A percentile compares a stretch with the other conserved stretches of the same genome.
These are phyloP conservation scores for Ceratocystis huliohia DNA, from an alignment of 2,329 filamentous ascomycete genomes.

Conservation along the genomic window DNA sequence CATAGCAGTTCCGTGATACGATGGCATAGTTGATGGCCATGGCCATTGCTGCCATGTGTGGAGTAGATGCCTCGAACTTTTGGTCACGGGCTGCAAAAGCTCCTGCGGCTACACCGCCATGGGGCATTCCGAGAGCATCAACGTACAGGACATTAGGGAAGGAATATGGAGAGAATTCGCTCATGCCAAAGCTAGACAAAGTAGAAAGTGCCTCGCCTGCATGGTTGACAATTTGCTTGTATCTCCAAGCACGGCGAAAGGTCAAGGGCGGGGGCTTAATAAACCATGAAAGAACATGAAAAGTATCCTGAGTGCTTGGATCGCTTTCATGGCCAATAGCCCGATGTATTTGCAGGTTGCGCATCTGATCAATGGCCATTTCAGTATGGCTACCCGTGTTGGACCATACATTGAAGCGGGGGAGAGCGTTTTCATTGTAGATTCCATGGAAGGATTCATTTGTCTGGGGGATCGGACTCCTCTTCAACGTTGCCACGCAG, in stretches of 20 bases:
- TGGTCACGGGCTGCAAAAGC: conserved; percentile 10
- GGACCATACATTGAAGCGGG: conserved; percentile 10
- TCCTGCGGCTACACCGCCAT: conserved; percentile 9
- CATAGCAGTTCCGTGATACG: conserved; percentile 19
- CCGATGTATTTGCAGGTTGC: conserved; percentile 14
- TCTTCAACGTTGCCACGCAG: conserved; percentile 23
- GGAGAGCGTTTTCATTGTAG: conserved; percentile 6
- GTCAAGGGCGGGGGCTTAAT: conserved; percentile 11
- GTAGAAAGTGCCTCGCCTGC: conserved; percentile 13
- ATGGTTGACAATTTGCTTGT: conserved; percentile 10
- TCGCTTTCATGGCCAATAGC: conserved; percentile 10
- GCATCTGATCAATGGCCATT: conserved; percentile 15
- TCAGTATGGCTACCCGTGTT: conserved; percentile 11
- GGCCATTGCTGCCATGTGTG: conserved; percentile 18
- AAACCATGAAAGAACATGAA: conserved; percentile 15
- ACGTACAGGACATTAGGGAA: conserved; percentile 20
- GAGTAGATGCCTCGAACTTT: conserved; percentile 14
- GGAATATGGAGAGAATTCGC: conserved; percentile 20
- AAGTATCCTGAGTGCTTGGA: conserved; percentile 11
- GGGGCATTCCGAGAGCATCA: conserved; percentile 18
- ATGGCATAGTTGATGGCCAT: conserved; percentile 21
- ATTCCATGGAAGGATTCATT: conserved; percentile 7
- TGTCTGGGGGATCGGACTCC: conserved; percentile 12
- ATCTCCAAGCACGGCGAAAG: conserved; percentile 2
- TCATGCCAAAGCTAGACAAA: conserved; percentile 19